Conservation (phyloP, 2,329 filamentous ascomycete genomes). For the Calonectria henricotiae region DNA sequence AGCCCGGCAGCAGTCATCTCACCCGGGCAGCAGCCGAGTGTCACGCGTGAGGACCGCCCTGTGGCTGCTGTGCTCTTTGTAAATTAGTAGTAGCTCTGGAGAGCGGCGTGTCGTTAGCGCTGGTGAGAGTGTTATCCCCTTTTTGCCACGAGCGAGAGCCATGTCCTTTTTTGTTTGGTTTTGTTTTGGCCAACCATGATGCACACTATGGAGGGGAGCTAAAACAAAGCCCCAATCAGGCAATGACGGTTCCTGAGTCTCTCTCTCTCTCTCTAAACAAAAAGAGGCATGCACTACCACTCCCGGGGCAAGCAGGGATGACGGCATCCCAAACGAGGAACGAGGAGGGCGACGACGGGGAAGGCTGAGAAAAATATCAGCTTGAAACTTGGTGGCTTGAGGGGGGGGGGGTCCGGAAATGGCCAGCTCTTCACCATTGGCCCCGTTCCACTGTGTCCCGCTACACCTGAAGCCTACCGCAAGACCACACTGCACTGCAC, state of each 20-base stretch:
- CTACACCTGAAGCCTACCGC: slow-evolving; percentile 31
- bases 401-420: slow-evolving; percentile 2
- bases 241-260: not conserved
- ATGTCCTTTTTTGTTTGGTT: not conserved
- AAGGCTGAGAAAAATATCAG: not conserved
- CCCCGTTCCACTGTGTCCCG: not conserved
- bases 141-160: not conserved
- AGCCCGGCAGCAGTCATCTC: slow-evolving; percentile 7
- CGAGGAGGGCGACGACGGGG: not conserved
- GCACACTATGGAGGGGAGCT: slow-evolving; percentile 20
- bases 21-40: slow-evolving; percentile 3
- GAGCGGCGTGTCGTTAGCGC: slow-evolving; percentile 20
- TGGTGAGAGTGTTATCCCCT: slow-evolving; percentile 1
- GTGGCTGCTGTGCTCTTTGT: not conserved
- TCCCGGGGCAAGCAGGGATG: too few species aligned
- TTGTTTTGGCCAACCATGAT: slow-evolving; percentile 5
- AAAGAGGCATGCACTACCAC: too few species aligned
- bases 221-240: slow-evolving; percentile 26
- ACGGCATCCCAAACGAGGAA: too few species aligned
- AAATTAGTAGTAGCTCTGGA: not conserved
- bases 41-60: not conserved
- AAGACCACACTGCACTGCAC: not conserved
- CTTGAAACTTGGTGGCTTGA: slow-evolving; percentile 33
- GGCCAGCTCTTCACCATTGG: slow-evolving; percentile 10
- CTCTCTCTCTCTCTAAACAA: not conserved